Evolutionary conservation across 108 stramenopile species (phyloP).

Genomic region (Skeletonema menzelii): DNA sequence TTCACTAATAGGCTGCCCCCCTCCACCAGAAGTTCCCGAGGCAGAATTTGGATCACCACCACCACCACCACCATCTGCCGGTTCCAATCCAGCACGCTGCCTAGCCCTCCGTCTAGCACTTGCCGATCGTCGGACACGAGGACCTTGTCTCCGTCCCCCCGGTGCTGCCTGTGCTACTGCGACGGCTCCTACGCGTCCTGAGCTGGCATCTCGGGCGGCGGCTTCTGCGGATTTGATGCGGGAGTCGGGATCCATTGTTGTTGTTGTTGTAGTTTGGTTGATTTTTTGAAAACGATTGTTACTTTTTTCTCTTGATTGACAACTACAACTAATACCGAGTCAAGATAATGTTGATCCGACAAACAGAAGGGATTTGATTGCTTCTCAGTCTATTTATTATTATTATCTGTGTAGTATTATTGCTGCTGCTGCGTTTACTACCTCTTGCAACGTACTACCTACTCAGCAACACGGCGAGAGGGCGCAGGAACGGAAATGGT

Average conservation of each 20-base stretch:
- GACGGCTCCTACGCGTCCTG: constrained; percentile 32
- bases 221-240: constrained; percentile 34
- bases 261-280: too few species aligned
- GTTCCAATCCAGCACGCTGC: constrained; percentile 31
- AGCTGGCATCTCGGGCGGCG: constrained; percentile 15
- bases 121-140: constrained; percentile 31
- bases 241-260: background rate
- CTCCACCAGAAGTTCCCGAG: background rate
- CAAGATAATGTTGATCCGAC: too few species aligned
- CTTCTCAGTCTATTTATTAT: too few species aligned
- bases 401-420: too few species aligned
- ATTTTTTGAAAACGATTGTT: too few species aligned
- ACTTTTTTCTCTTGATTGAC: too few species aligned
- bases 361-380: too few species aligned
- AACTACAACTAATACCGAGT: too few species aligned
- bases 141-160: constrained; percentile 23
- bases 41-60: background rate
- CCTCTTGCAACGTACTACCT: too few species aligned
- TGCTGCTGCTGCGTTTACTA: too few species aligned
- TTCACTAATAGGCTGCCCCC: background rate
- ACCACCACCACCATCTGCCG: background rate
- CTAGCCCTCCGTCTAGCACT: constrained; percentile 19
- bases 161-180: constrained; percentile 42
- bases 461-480: too few species aligned
- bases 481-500: too few species aligned